Evolutionary conservation across 2,329 filamentous ascomycete genomes (phyloP), one percentile per base, ranked within the genome.

Genomic region (Colletotrichum sp.): DNA sequence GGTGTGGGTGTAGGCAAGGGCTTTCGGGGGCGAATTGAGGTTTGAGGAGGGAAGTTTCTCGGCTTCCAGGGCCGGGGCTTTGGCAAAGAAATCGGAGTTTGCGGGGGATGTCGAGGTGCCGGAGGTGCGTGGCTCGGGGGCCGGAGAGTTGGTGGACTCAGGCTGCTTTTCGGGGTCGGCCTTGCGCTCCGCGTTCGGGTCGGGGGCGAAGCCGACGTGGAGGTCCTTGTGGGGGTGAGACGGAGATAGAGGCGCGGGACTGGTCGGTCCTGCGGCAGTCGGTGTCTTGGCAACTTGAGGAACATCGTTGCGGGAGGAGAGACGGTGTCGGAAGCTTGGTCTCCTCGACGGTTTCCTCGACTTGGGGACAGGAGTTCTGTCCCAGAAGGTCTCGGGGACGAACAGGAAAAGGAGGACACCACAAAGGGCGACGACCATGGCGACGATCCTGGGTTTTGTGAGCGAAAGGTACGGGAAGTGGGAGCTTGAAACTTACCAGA

Each of bases 381-480:
- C 96, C 96, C 96, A 99, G 79, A 98, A 98, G 0, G 96, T 98
- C 85, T 99, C 96, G 0, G 96, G 96, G 0, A 98, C 95, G 80
- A 98, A 98, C 75, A 98, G 89, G 83, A 98, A 98, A 2, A 99
- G 88, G 4, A 98, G 86, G 24, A 91, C 83, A 49, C 93, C 90
- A 76, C 92, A 93, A 64, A 95, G 90, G 0, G 89, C 95, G 39
- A 96, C 94, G 12, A 98, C 87, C 5, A 98, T 95, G 1, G 96
- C 92, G 62, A 98, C 92, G 71, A 98, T 93, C 94, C 94, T 94
- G 68, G 5, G 12, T 16, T 34, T 9, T 16, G 69, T 86, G 59
- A 85, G 79, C 70, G 21, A 18, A 8, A 15, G 5, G 4, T 24
- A 18, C 15, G 32, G n/a, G 3, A n/a, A 8, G 3, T 5, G 8